A percentile compares a stretch with the other conserved stretches of the same genome.
These are phyloP conservation scores for Claviceps sp. DNA, from an alignment of 2,329 filamentous ascomycete species.

Conservation along the genomic window DNA sequence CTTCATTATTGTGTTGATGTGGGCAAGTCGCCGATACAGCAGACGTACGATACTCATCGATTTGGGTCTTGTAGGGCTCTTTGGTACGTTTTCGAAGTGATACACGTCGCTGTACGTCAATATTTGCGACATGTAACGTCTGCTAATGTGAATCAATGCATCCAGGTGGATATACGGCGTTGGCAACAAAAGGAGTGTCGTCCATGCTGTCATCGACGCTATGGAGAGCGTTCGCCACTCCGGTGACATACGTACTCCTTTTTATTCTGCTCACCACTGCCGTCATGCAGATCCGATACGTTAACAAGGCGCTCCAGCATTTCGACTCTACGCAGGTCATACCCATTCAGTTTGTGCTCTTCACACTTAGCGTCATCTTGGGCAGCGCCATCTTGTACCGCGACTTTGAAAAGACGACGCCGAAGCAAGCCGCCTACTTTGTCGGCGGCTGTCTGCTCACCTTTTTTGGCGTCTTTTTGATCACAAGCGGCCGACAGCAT, in stretches of 20 bases:
- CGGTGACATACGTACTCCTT: slow-evolving; percentile 79
- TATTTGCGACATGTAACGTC: not conserved
- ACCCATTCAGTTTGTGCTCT: slow-evolving; percentile 92
- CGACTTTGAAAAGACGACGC: slow-evolving; percentile 76
- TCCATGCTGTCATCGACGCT: slow-evolving; percentile 87
- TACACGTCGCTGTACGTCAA: not conserved
- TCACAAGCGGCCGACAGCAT: slow-evolving; percentile 67
- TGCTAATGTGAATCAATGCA: not conserved
- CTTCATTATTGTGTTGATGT: slow-evolving; percentile 67
- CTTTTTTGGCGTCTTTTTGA: slow-evolving; percentile 93
- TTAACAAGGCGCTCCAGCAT: slow-evolving; percentile 75
- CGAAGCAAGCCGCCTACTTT: slow-evolving; percentile 67
- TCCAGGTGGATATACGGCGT: slow-evolving; percentile 81
- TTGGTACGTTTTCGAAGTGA: slow-evolving; percentile 47
- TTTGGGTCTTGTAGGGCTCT: slow-evolving; percentile 81
- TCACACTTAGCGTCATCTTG: slow-evolving; percentile 88
- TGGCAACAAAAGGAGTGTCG: slow-evolving; percentile 92
- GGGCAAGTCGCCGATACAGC: slow-evolving; percentile 73
- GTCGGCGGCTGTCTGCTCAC: slow-evolving; percentile 81
- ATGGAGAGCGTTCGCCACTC: slow-evolving; percentile 78
- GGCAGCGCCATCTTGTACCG: slow-evolving; percentile 88
- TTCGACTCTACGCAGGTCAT: slow-evolving; percentile 98
- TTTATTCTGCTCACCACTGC: slow-evolving; percentile 70
- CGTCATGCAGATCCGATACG: slow-evolving; percentile 91
- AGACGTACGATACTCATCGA: slow-evolving; percentile 80